Evolutionary conservation across 1,139 yeast genomes (phyloP).

Genomic region (Maudiozyma humilis): DNA sequence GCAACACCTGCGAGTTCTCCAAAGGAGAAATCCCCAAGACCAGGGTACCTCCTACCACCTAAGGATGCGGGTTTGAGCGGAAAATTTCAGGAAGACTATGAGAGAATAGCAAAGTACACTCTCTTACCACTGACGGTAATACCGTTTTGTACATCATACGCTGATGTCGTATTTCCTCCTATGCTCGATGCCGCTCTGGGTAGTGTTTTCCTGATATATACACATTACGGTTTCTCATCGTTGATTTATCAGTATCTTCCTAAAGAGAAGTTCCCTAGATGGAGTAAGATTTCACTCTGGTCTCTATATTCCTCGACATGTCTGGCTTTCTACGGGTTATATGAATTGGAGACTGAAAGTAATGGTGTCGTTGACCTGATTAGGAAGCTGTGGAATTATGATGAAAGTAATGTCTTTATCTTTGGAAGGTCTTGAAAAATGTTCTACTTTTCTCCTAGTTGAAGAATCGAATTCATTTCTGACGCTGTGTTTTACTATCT

Average conservation of each 20-base stretch:
- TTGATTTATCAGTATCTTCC: constrained; percentile 90
- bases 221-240: constrained; percentile 73
- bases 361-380: constrained; percentile 51
- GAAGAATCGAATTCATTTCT: no score
- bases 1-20: no score
- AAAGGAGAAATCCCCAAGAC: no score
- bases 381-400: constrained; percentile 37
- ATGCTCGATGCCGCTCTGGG: constrained; percentile 62
- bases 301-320: constrained; percentile 64
- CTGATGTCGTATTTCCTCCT: constrained; percentile 45
- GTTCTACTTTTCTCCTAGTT: no score
- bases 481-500: no score
- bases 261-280: constrained; percentile 65
- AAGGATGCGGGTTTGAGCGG: constrained; percentile 59
- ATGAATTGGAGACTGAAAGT: constrained; percentile 64
- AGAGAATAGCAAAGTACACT: constrained; percentile 56
- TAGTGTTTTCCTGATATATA: constrained; percentile 58
- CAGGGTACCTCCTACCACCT: constrained; percentile 44
- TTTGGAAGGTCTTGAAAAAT: constrained; percentile 12
- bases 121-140: constrained; percentile 67
- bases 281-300: constrained; percentile 57
- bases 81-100: constrained; percentile 84
- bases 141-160: constrained; percentile 57
- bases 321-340: constrained; percentile 70
- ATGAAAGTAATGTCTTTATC: constrained; percentile 23